A percentile compares a stretch with the other conserved stretches of the same genome.
These are phyloP conservation scores for Oryza glaberrima DNA, from an alignment of 176 grass and related monocot genomes.

Conservation along the genomic window DNA sequence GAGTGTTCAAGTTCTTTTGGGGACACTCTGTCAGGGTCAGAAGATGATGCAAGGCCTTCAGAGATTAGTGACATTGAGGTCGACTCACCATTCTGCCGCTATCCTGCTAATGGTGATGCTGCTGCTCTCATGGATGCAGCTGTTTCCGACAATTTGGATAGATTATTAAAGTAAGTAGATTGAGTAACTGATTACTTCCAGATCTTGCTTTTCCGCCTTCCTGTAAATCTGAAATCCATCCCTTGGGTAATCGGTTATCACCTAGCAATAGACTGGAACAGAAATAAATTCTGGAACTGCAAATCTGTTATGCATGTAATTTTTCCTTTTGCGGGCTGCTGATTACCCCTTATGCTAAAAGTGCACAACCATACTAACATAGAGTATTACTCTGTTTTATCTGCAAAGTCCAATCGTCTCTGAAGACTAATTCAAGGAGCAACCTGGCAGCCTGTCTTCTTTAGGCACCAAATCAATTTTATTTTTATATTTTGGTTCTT, in stretches of 20 bases:
- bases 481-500: background rate
- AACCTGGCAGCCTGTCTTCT: too few species aligned
- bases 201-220: conserved; percentile 1
- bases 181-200: background rate
- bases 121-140: conserved; percentile 59
- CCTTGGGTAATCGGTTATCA: background rate
- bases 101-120: conserved; percentile 54
- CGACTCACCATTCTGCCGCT: conserved; percentile 73
- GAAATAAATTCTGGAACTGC: background rate
- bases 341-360: background rate
- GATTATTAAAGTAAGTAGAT: conserved; percentile 71
- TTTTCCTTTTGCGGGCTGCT: background rate
- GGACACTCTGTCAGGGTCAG: conserved; percentile 76
- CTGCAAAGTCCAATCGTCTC: background rate
- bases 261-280: background rate
- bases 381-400: background rate
- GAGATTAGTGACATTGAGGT: conserved; percentile 84
- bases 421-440: background rate
- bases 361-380: background rate
- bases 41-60: conserved; percentile 57
- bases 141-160: conserved; percentile 56
- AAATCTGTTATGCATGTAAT: conserved; percentile 3
- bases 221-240: background rate
- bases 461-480: background rate
- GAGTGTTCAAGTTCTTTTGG: conserved; percentile 95